These are phyloP conservation scores for Ochetophila trinervis DNA, from an alignment of 306 rosid species.

Conservation along the genomic window DNA sequence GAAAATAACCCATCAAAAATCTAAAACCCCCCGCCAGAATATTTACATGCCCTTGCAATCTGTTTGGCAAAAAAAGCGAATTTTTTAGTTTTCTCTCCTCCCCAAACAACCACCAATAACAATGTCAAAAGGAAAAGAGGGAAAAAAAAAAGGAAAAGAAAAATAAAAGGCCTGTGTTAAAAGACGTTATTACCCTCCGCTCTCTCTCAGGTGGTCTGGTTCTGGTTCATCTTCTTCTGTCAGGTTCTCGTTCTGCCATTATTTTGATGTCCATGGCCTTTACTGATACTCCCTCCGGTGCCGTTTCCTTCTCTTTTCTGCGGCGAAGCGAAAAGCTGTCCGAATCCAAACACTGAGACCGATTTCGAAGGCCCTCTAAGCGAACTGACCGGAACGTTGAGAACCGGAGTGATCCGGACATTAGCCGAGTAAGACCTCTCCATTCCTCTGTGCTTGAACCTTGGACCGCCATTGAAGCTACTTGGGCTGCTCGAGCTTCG, in stretches of 20 bases:
- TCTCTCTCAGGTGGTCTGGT: neutral
- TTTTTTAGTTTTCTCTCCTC: neutral
- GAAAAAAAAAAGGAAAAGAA: neutral
- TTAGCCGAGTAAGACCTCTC: conserved; percentile 94
- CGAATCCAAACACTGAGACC: conserved; percentile 78
- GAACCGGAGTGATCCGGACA: conserved; percentile 89
- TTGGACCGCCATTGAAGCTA: conserved; percentile 86
- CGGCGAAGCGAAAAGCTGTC: conserved; percentile 72
- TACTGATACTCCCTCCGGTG: conserved; percentile 21
- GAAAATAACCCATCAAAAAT: no score
- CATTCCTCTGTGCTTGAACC: conserved; percentile 80
- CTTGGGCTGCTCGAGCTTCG: conserved; percentile 97
- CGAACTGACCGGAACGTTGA: conserved; percentile 88
- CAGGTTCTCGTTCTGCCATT: conserved; percentile 51
- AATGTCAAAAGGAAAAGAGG: neutral
- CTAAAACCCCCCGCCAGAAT: neutral
- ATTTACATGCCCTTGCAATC: neutral
- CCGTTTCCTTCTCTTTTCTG: conserved; percentile 60
- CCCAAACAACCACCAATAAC: neutral
- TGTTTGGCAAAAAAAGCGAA: neutral
- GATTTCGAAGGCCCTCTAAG: conserved; percentile 73
- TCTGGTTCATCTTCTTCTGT: neutral
- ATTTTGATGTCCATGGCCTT: conserved; percentile 20
- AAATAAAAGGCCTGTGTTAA: neutral
- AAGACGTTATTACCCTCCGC: neutral